Evolutionary conservation across 768 basidiomycete genomes (phyloP).

Genomic region (Suillus plorans): DNA sequence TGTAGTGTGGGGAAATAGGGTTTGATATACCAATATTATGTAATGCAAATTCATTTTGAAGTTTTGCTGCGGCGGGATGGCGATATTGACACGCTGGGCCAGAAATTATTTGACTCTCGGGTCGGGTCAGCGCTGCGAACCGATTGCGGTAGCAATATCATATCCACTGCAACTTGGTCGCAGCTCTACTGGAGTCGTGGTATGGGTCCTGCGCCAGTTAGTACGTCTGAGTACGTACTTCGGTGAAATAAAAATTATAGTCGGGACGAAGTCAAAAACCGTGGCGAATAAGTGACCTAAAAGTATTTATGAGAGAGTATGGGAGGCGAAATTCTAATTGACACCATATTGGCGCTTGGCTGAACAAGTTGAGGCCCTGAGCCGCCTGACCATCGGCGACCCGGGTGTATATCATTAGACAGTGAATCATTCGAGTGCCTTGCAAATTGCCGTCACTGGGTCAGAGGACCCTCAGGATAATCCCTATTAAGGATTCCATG

Average conservation of each 20-base stretch:
- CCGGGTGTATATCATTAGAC: not conserved
- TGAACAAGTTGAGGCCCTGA: not conserved
- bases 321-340: not conserved
- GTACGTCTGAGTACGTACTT: not conserved
- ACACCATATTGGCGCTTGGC: not conserved
- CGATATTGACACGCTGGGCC: not conserved
- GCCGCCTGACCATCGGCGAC: not conserved
- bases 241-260: not conserved
- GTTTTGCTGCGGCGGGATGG: not conserved
- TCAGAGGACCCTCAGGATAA: not conserved
- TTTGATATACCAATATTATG: not conserved
- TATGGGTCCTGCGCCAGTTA: not conserved
- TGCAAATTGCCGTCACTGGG: not conserved
- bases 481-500: not conserved
- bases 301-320: not conserved
- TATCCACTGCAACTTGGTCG: not conserved
- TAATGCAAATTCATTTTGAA: no score
- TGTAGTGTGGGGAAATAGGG: constrained; percentile 5
- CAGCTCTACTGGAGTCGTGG: not conserved
- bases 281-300: not conserved
- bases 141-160: not conserved
- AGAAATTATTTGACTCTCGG: not conserved
- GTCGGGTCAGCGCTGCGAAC: not conserved
- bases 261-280: not conserved
- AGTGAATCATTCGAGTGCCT: not conserved